Evolutionary conservation across 2,329 filamentous ascomycete genomes (phyloP).

Genomic region (Rutstroemia sp.): DNA sequence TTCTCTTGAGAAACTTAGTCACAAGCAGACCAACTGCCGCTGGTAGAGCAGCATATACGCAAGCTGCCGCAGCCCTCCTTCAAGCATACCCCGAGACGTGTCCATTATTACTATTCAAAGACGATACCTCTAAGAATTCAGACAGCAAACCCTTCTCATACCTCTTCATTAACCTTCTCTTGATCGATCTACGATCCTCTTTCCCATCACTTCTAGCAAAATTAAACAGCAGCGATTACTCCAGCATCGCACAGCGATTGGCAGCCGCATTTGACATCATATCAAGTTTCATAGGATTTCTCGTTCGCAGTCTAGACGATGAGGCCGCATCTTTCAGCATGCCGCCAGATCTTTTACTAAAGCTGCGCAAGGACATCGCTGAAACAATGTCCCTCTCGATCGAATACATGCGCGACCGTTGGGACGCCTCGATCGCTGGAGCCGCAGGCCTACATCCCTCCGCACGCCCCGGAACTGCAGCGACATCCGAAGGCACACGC

Average conservation of each 20-base stretch:
- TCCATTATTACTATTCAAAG: constrained; percentile 45
- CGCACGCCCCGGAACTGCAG: constrained; percentile 39
- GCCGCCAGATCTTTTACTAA: constrained; percentile 52
- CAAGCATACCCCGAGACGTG: constrained; percentile 43
- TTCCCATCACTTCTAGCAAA: constrained; percentile 52
- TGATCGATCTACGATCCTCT: constrained; percentile 58
- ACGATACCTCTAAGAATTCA: constrained; percentile 22
- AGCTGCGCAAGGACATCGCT: constrained; percentile 50
- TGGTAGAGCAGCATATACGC: constrained; percentile 51
- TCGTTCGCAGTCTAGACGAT: constrained; percentile 48
- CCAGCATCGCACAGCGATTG: constrained; percentile 43
- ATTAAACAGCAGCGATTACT: constrained; percentile 49
- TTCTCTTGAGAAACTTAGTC: constrained; percentile 46
- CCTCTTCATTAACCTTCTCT: constrained; percentile 55
- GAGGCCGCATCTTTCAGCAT: constrained; percentile 36
- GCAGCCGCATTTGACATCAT: constrained; percentile 56
- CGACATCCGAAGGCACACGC: constrained; percentile 37
- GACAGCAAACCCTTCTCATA: constrained; percentile 50
- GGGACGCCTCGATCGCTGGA: constrained; percentile 58
- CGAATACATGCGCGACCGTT: constrained; percentile 63
- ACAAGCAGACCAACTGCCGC: constrained; percentile 46
- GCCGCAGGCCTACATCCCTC: constrained; percentile 53
- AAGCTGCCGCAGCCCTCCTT: constrained; percentile 50
- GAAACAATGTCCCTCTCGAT: constrained; percentile 57
- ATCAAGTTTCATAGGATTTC: constrained; percentile 49